phyloP scores from a whole-genome alignment of 768 basidiomycete species.

The Mycena albidolilacea region DNA sequence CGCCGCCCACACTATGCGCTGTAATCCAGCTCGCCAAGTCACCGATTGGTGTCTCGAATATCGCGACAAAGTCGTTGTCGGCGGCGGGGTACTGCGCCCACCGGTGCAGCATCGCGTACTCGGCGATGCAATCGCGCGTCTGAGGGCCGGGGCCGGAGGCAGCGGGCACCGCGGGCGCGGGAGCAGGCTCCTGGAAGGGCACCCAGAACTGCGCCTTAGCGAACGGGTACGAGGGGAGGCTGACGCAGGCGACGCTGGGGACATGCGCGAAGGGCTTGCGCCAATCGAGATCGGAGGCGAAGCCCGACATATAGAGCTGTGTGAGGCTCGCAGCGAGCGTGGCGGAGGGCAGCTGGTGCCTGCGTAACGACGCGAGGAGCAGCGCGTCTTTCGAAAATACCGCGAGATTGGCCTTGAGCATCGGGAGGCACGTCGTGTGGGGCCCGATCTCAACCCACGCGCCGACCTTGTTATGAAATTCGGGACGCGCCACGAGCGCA shows the following conservation, averaged over 20 bases:
- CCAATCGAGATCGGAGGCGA: slow-evolving; percentile 62
- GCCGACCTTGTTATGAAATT: slow-evolving; percentile 47
- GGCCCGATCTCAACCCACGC: slow-evolving; percentile 81
- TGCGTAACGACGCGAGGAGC: slow-evolving; percentile 67
- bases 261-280: slow-evolving; percentile 66
- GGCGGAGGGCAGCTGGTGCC: slow-evolving; percentile 39
- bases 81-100: slow-evolving; percentile 61
- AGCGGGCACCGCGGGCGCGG: neutral
- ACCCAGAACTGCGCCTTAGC: slow-evolving; percentile 71
- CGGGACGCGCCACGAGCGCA: slow-evolving; percentile 51
- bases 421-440: slow-evolving; percentile 69
- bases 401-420: slow-evolving; percentile 62
- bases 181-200: slow-evolving; percentile 53
- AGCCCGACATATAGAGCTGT: slow-evolving; percentile 60
- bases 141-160: neutral
- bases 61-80: slow-evolving; percentile 52
- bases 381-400: slow-evolving; percentile 48
- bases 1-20: slow-evolving; percentile 69
- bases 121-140: slow-evolving; percentile 29
- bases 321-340: slow-evolving; percentile 54
- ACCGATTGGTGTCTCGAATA: slow-evolving; percentile 69
- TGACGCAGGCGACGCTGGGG: slow-evolving; percentile 56
- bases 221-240: slow-evolving; percentile 78
- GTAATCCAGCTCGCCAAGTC: slow-evolving; percentile 60
- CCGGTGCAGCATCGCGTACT: slow-evolving; percentile 54